Base-by-base conservation (phyloP, 1,139 yeast genomes). In the Blastobotrys petasosporus region DNA sequence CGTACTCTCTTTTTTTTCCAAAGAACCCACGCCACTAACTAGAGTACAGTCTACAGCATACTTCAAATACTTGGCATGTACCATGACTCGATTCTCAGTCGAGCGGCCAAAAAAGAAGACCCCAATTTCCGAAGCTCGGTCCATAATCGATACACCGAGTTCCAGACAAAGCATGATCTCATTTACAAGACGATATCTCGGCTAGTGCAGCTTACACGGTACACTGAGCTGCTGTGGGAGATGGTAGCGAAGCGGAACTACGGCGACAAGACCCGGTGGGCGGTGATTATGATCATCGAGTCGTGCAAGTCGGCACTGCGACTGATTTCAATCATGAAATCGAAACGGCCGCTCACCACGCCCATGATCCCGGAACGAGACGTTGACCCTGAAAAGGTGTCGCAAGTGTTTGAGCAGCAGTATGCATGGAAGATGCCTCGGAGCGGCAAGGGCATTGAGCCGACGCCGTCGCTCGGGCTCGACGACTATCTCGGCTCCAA, bases 181-280 rank as follows among this genome's bases (percentile, higher is more conserved):
- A 34, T 55, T n/a, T 70, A 68, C 54, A 54, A 53, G 35, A 46
- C 49, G n/a, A 46, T 65, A 23, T 62, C 71, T 15, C 50, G 62
- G 48, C 36, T 56, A 2, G 53, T 70, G 29, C 55, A 65, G n/a
- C 51, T 66, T 9, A 52, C 67, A n/a, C 60, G 65, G 41, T 61
- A 63, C 44, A 56, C 66, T 1, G 71, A 70, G 56, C 54, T 69
- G 36, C 56, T 69, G 25, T 54, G 63, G 54, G 74, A 69, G 50
- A 68, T 69, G 64, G 50, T 65, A 5, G 65, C 67, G 20, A 46
- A 57, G 37, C 55, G 57, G 30, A 49, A 53, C 35, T 54, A 52
- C n/a, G 62, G 65, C 25, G 59, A 56, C 9, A 47, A 48, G 32
- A 60, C 57, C 17, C 55, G 68, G 13, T 63, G 68, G 66, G 45